phyloP scores from a whole-genome alignment of 768 basidiomycete genomes.

The Tricholoma sp. region DNA sequence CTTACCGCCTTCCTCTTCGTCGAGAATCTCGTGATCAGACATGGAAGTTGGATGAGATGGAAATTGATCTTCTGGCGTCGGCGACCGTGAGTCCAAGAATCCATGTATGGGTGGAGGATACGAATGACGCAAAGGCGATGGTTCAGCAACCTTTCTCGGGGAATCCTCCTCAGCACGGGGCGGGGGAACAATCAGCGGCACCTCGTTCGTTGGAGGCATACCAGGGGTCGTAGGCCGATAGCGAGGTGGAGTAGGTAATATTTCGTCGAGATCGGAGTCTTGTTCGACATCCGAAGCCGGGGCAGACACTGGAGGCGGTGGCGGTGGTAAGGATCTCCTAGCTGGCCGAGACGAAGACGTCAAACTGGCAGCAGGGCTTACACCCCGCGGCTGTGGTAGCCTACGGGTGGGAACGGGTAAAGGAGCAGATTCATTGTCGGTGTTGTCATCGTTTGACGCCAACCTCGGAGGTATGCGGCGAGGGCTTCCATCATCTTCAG shows the following conservation, averaged over 20 bases:
- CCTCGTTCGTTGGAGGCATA: conserved; percentile 12
- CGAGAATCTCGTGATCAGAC: conserved; percentile 40
- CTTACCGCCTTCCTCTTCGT: conserved; percentile 63
- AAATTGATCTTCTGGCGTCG: conserved; percentile 10
- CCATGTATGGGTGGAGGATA: conserved; percentile 4
- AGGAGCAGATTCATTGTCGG: conserved; percentile 15
- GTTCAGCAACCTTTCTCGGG: conserved; percentile 3
- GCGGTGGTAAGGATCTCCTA: conserved; percentile 13
- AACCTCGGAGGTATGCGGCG: conserved; percentile 12
- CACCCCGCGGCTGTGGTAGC: conserved; percentile 5
- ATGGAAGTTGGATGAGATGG: conserved; percentile 21
- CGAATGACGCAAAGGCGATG: conserved; percentile 12
- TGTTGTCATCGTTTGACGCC: conserved; percentile 6
- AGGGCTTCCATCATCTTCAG: conserved; percentile 14
- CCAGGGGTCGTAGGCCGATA: conserved; percentile 12
- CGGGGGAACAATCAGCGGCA: conserved; percentile 19
- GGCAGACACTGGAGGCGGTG: conserved; percentile 9
- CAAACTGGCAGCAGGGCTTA: background rate
- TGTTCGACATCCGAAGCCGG: conserved; percentile 20
- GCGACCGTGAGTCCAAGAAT: conserved; percentile 7
- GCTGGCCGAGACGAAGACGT: conserved; percentile 8
- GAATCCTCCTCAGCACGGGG: conserved; percentile 12
- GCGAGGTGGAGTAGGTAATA: conserved; percentile 27
- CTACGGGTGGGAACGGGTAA: conserved; percentile 16
- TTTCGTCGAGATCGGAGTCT: conserved; percentile 31